Evolutionary conservation across 1,139 yeast species (phyloP), one percentile per base, ranked within the genome.

Genomic region (Casaregolazyma lundiana): DNA sequence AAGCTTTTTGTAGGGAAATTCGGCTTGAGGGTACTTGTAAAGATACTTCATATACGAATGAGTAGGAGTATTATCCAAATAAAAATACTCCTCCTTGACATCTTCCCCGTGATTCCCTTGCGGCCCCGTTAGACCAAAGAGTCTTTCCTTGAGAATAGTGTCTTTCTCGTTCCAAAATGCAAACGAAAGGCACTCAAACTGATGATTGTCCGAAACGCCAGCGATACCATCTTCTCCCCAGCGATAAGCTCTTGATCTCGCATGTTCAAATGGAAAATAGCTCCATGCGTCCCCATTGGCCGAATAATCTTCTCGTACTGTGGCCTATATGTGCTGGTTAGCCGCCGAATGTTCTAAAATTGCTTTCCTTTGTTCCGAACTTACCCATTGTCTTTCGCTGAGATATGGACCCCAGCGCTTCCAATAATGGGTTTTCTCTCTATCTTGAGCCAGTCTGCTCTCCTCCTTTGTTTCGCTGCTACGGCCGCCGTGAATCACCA

Each of bases 171-270:
- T 90, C 97, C 97, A 90, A 53, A 90, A 72, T 1, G 90, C 96
- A 71, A 89, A 73, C 32, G 88, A 77, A 54, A 87, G 67, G 63
- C 95, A 84, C 46, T 87, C 71, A 59, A 78, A 67, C 63, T 87
- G 96, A 59, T 87, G 90, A 55, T 87, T 80, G 63, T 90, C 97
- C 50, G 87, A 78, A 17, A 88, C 85, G 46, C 97, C 97, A 7
- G 95, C 95, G 57, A 90, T 72, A 3, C 97, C 97, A 63, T 90
- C 97, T 66, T 90, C 97, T 42, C 96, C 96, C 97, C 97, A 90
- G 46, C 97, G 75, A 63, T 86, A 90, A 15, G 87, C 80, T 60
- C 97, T 74, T 21, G 94, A 78, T 53, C 81, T 75, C 3, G 95
- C 86, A 53, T 87, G 90, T 51, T 87, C 95, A 64, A 89, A 89